Percentiles rank a stretch among this genome's conserved stretches.
These are phyloP conservation scores for Cryptococcus sp. DNA, from an alignment of 1,284 basidiomycete species.

Conservation along the genomic window DNA sequence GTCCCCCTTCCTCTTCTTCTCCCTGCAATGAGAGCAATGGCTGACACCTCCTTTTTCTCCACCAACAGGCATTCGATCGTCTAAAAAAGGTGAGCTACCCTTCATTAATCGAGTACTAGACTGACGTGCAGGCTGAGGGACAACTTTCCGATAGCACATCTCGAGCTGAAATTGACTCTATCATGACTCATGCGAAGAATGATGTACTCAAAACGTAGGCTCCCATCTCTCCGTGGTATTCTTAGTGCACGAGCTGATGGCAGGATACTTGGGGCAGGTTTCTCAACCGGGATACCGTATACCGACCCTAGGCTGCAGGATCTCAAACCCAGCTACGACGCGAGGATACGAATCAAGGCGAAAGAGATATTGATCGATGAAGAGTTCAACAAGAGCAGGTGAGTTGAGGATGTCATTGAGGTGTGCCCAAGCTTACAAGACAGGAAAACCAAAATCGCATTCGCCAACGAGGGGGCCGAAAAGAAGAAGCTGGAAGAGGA, in stretches of 20 bases:
- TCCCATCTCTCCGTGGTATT: too few relatives aligned
- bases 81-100: slow-evolving; percentile 50
- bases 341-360: slow-evolving; percentile 48
- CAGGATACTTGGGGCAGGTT: slow-evolving; percentile 36
- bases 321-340: slow-evolving; percentile 47
- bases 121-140: slow-evolving; percentile 42
- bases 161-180: slow-evolving; percentile 44
- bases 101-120: slow-evolving; percentile 2
- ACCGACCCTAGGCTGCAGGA: slow-evolving; percentile 45
- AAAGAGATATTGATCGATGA: slow-evolving; percentile 55
- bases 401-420: slow-evolving; percentile 10
- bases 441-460: slow-evolving; percentile 49
- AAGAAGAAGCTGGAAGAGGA: slow-evolving; percentile 50
- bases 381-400: slow-evolving; percentile 50
- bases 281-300: slow-evolving; percentile 43
- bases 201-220: slow-evolving; percentile 43
- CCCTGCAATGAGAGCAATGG: neutral
- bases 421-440: slow-evolving; percentile 1
- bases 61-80: slow-evolving; percentile 55
- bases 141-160: slow-evolving; percentile 35
- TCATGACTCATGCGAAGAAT: slow-evolving; percentile 43
- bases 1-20: slow-evolving; percentile 10
- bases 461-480: slow-evolving; percentile 54
- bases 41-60: slow-evolving; percentile 3
- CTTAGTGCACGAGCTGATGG: slow-evolving; percentile 6